A percentile compares a stretch with the other conserved stretches of the same genome.
phyloP scores from a whole-genome alignment of 1,139 yeast genomes.

The Geotrichum klebahnii region DNA sequence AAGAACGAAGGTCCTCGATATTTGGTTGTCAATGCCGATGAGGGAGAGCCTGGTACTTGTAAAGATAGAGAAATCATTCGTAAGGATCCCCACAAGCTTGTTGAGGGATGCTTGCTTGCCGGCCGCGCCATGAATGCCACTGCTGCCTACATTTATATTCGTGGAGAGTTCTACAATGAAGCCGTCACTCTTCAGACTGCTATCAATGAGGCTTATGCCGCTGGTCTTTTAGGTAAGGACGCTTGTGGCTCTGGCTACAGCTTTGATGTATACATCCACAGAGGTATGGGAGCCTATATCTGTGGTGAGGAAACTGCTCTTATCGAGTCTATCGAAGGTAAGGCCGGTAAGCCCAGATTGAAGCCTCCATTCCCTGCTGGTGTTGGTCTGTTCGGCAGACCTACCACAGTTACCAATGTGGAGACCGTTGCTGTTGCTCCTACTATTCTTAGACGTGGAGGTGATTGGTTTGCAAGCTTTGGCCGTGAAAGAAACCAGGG shows the following conservation, averaged over 20 bases:
- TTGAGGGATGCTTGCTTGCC: conserved; percentile 80
- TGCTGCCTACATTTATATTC: conserved; percentile 82
- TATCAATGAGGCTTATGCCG: conserved; percentile 78
- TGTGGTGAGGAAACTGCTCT: conserved; percentile 91
- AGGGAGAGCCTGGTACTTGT: conserved; percentile 92
- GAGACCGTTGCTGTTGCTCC: conserved; percentile 89
- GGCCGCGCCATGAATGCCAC: conserved; percentile 92
- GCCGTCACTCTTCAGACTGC: conserved; percentile 68
- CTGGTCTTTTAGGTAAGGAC: conserved; percentile 73
- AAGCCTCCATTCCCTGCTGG: conserved; percentile 95
- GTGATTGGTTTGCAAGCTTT: conserved; percentile 75
- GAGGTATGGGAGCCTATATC: conserved; percentile 89
- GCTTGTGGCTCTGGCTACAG: conserved; percentile 84
- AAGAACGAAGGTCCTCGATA: conserved; percentile 81
- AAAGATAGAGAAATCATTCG: conserved; percentile 85
- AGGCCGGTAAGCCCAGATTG: conserved; percentile 87
- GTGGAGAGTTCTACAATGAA: conserved; percentile 85
- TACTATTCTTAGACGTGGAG: conserved; percentile 82
- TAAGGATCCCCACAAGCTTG: conserved; percentile 84
- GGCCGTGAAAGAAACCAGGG: conserved; percentile 84
- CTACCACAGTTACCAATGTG: conserved; percentile 83
- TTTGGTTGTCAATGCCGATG: conserved; percentile 85
- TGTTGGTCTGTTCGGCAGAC: conserved; percentile 85
- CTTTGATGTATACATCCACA: conserved; percentile 75
- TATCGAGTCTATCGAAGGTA: conserved; percentile 83